Evolutionary conservation across 2,329 filamentous ascomycete species (phyloP), one percentile per base, ranked within the genome.

Genomic region (Fusarium caatingaense): DNA sequence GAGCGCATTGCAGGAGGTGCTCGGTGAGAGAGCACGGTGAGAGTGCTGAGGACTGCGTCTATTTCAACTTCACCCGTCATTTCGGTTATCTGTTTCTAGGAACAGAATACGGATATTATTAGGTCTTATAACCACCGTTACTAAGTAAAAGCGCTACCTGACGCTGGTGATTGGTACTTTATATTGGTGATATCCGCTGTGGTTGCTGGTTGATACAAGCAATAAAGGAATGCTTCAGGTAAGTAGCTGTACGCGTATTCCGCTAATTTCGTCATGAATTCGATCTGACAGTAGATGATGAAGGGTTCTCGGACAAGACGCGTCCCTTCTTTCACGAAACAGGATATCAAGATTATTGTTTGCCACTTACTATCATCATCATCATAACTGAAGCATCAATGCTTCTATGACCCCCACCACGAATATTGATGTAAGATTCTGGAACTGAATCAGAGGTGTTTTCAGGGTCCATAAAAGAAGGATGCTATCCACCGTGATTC

Each of bases 1-100:
- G 67, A 68, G 63, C 67, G 63, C 67, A 40, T 64, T 64, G 16
- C 44, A 56, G 42, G 45, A 47, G 55, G 41, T 34, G 34, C n/a
- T 69, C 53, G 48, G 56, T 64, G 53, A 53, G 44, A 25, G 49
- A 49, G 32, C 37, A 37, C 53, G 48, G 53, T 64, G 53, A 69
- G 40, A 34, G 20, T 30, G 21, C 46, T 47, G 23, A 12, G 47
- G 45, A 21, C 28, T 54, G 30, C 20, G 42, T 65, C 41, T 55
- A 56, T 44, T 54, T 55, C 56, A 27, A 62, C 45, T 44, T 27
- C 47, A 46, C 49, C 25, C 20, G 25, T 30, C 7, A 47, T 68
- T 47, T 56, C 32, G 41, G 66, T 62, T 66, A 41, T 47, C 42
- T 46, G 60, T 27, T 41, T 56, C 41, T 46, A 40, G 37, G 45